Conservation (phyloP, 2,329 filamentous ascomycete species). For the Ascochyta lentis region DNA sequence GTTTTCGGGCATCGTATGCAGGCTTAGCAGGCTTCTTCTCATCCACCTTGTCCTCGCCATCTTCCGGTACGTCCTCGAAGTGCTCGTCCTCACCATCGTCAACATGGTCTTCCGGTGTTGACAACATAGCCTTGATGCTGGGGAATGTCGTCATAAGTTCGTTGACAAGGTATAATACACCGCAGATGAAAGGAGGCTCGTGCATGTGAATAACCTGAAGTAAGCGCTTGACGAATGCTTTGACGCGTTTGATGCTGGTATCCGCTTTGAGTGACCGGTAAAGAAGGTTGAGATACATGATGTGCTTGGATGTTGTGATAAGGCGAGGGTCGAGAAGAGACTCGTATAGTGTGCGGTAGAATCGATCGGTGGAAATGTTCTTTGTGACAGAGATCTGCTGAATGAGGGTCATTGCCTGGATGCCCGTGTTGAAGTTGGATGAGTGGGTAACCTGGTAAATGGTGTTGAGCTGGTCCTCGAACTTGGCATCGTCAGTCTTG, state of each 20-base stretch:
- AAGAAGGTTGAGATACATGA: constrained; percentile 90
- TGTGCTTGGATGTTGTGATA: constrained; percentile 89
- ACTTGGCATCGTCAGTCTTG: constrained; percentile 77
- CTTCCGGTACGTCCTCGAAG: constrained; percentile 68
- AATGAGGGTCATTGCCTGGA: constrained; percentile 93
- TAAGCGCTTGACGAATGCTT: constrained; percentile 94
- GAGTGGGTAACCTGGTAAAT: constrained; percentile 96
- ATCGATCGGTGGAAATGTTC: constrained; percentile 83
- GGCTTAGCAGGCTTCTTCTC: constrained; percentile 25
- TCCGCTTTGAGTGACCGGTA: constrained; percentile 89
- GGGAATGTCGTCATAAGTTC: constrained; percentile 83
- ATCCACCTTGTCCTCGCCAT: constrained; percentile 41
- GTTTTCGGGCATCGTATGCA: constrained; percentile 84
- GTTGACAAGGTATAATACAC: constrained; percentile 85
- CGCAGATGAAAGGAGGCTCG: constrained; percentile 90
- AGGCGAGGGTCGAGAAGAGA: constrained; percentile 90
- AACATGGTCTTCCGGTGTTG: constrained; percentile 74
- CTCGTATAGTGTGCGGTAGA: constrained; percentile 95
- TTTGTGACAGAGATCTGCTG: constrained; percentile 87
- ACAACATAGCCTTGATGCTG: constrained; percentile 75
- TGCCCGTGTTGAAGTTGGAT: constrained; percentile 97
- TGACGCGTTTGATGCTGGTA: constrained; percentile 86
- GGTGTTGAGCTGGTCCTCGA: constrained; percentile 90
- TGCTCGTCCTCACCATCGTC: constrained; percentile 76
- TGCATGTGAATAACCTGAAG: constrained; percentile 87